Evolutionary conservation across 148 eudicot genomes (phyloP), one percentile per base, ranked within the genome.

Genomic region (Rhododendron vialii): DNA sequence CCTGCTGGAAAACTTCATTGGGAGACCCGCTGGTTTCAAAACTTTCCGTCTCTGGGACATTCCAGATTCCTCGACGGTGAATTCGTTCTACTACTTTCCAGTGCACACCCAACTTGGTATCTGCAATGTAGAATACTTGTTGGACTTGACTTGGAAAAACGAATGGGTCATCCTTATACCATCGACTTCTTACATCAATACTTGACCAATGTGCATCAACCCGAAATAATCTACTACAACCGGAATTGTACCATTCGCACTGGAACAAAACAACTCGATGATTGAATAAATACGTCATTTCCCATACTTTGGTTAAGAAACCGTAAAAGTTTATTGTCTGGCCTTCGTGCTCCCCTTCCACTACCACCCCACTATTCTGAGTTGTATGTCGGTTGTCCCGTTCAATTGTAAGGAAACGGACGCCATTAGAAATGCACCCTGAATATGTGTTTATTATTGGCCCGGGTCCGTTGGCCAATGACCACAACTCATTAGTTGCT

Each of bases 361-460:
- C 85, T 1, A 65, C 7, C 50, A 83, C 20, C 50, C 78, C 77
- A 69, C 85, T 63, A 83, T 83, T 83, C 28, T 83, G 85, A 67
- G 24, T 67, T 69, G 30, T 67, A 26, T 13, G 78, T 30, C 61
- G 78, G 53, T 45, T 69, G 48, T 83, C 78, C 7, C 78, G 78
- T 45, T 67, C 35, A 26, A 26, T 67, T 1, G 78, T 45, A 67
- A 10, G 78, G 63, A 83, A 83, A 7, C 59, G 61, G 5, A 83
- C 57, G 20, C 78, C 78, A 17, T 83, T 67, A 41, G 24, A 65
- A 41, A 67, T 67, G 69, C 59, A 83, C 3, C 85, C 85, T 4
- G 11, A 55, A 83, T 83, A 83, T n/a, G n/a, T 28, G 71, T 83
- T n/a, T 18, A 69, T 36, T 14, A 65, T 47, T 13, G 59, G 11